phyloP scores from a whole-genome alignment of 331 rosid genomes.

The Dryas integrifolia region DNA sequence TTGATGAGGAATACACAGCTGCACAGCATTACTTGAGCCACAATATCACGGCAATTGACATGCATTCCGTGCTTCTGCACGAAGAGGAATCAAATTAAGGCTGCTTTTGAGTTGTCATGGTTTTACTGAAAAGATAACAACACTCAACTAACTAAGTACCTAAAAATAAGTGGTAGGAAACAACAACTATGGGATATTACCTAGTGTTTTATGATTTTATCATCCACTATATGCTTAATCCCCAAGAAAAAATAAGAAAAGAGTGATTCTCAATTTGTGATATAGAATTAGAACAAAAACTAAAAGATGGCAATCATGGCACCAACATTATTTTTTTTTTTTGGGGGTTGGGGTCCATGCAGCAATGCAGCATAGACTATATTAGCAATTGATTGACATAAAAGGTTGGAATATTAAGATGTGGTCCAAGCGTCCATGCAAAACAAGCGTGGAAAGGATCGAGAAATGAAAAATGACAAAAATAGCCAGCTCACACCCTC shows the following conservation, averaged over 20 bases:
- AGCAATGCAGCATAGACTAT: background rate
- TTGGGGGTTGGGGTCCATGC: background rate
- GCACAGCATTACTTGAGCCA: too few relatives aligned
- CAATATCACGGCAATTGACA: background rate
- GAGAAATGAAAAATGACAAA: conserved; percentile 10
- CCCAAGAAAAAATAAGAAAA: too few relatives aligned
- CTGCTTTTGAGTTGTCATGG: background rate
- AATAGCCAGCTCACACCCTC: conserved; percentile 13
- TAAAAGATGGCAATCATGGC: too few relatives aligned
- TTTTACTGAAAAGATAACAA: too few relatives aligned
- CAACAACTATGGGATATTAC: too few relatives aligned
- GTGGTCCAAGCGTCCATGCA: conserved; percentile 17
- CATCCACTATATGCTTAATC: too few relatives aligned
- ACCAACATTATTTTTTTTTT: background rate
- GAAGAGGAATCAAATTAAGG: background rate
- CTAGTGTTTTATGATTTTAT: too few relatives aligned
- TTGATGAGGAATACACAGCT: too few relatives aligned
- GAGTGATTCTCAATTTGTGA: too few relatives aligned
- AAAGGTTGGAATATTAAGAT: background rate
- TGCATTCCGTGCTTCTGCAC: background rate
- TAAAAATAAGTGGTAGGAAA: too few relatives aligned
- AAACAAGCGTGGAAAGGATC: conserved; percentile 1
- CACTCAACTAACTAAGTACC: background rate
- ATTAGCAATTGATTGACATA: background rate
- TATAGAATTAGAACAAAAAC: too few relatives aligned